Evolutionary conservation across 257 asterid genomes (phyloP), one percentile per base, ranked within the genome.

Genomic region (Mitragyna speciosa): DNA sequence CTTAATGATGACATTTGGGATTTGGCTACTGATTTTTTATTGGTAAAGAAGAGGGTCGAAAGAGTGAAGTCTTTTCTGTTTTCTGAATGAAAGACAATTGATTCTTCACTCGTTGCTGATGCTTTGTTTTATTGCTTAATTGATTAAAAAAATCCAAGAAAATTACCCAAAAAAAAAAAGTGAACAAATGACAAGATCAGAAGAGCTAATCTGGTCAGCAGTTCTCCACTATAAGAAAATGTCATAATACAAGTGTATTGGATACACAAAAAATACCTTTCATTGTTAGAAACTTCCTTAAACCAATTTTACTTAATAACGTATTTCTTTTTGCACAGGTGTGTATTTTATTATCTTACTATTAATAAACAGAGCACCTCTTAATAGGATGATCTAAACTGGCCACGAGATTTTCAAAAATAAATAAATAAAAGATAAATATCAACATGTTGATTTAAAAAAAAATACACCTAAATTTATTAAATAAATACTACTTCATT

Each of bases 21-120:
- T 75, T 65, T 64, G 71, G 66, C 52, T 48, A 66, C 74, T 49
- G 81, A 24, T 41, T 48, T 64, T 2, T 28, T 28, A 43, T 76
- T 24, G 56, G 52, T 16, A 22, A 36, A 36, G 77, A 36, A 36
- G 77, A 54, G 68, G 63, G 33, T 54, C 4, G 78, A 74, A 33
- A 17, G 15, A 54, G 78, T 45, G 65, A 49, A 51, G 47, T 12
- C 76, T 39, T 47, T 56, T 49, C 45, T 66, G 45, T 6, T 8
- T 45, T 45, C 8, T 52, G 16, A 49, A 51, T 14, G 64, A 49
- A 17, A 41, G 73, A 51, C 6, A 48, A 28, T 36, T 64, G 24
- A 14, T 54, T 63, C 39, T 63, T 26, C 20, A 28, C 31, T 10
- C 3, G 41, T 15, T 63, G 19, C 11, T 12, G 20, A 12, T 64